These are phyloP conservation scores for Naumovozyma baii DNA, from an alignment of 805 yeast species.

Conservation along the genomic window DNA sequence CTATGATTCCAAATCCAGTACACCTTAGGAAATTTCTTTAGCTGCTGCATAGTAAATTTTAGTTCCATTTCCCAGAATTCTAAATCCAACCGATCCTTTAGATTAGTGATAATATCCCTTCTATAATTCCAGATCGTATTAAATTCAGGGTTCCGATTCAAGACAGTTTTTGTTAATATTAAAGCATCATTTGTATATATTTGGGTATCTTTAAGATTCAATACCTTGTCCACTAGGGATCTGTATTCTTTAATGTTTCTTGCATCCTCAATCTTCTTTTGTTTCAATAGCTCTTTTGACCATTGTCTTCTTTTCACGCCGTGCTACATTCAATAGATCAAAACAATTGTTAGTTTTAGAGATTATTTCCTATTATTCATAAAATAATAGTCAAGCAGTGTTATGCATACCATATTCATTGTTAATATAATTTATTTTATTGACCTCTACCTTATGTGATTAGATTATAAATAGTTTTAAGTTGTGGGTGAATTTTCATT, in stretches of 20 bases:
- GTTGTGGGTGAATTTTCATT: too few species aligned
- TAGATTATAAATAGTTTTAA: too few species aligned
- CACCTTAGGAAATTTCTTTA: conserved; percentile 70
- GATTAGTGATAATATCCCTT: conserved; percentile 49
- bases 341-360: background rate
- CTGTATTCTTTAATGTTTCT: conserved; percentile 49
- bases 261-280: conserved; percentile 49
- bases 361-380: background rate
- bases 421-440: too few species aligned
- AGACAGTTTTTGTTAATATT: conserved; percentile 44
- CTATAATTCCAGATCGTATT: conserved; percentile 88
- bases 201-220: conserved; percentile 28
- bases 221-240: conserved; percentile 35
- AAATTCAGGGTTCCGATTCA: conserved; percentile 71
- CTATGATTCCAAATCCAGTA: conserved; percentile 98
- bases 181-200: conserved; percentile 35
- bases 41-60: conserved; percentile 43
- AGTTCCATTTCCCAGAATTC: conserved; percentile 46
- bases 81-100: conserved; percentile 15
- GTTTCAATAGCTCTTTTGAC: conserved; percentile 44
- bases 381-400: too few species aligned
- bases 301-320: conserved; percentile 55
- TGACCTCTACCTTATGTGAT: too few species aligned
- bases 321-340: conserved; percentile 38
- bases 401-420: background rate